phyloP scores from a whole-genome alignment of 345 rosid genomes.

The Populus ilicifolia region DNA sequence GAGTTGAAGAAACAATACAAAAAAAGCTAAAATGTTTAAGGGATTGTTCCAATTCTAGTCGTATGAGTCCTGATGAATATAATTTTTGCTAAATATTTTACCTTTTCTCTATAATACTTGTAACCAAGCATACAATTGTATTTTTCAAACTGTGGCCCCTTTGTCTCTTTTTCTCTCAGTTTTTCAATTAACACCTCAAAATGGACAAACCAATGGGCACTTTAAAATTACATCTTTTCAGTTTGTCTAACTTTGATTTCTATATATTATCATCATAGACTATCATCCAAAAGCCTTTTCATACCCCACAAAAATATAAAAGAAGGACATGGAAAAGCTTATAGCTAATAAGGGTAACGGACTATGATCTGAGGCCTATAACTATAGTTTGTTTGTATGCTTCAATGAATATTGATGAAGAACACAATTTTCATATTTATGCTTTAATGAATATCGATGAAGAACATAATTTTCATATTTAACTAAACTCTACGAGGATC shows the following conservation, averaged over 20 bases:
- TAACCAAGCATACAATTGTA: background rate
- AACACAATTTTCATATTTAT: too few relatives aligned
- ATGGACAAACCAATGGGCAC: background rate
- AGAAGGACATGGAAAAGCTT: background rate
- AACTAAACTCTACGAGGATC: background rate
- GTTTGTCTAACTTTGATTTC: background rate
- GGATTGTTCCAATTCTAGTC: too few relatives aligned
- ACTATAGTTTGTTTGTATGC: background rate
- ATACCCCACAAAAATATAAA: background rate
- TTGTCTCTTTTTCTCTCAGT: background rate
- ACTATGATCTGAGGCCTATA: too few relatives aligned
- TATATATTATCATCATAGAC: background rate
- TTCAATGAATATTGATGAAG: background rate
- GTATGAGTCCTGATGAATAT: too few relatives aligned
- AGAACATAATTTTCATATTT: background rate
- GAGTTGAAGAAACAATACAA: too few relatives aligned
- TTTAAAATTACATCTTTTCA: background rate
- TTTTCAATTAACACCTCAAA: conserved; percentile 1
- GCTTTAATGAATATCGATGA: too few relatives aligned
- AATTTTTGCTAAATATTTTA: too few relatives aligned
- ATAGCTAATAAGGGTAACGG: too few relatives aligned
- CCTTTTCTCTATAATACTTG: too few relatives aligned
- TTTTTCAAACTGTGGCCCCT: background rate
- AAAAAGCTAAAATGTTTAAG: too few relatives aligned
- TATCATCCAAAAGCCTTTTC: background rate